phyloP scores from a whole-genome alignment of 2,329 filamentous ascomycete species.

The Lanzia echinophila region DNA sequence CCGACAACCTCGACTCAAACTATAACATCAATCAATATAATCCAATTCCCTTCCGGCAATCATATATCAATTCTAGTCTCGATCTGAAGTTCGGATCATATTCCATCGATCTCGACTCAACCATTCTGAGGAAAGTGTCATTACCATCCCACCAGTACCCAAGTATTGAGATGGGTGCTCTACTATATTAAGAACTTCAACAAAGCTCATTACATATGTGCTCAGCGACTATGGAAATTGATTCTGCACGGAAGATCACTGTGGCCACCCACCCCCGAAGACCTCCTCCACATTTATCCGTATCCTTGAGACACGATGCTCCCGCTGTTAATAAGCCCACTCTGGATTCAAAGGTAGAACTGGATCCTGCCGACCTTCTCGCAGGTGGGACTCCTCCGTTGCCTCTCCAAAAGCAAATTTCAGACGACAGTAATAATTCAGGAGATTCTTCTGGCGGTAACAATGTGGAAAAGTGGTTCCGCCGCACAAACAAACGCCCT shows the following conservation, averaged over 20 bases:
- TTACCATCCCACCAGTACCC: background rate
- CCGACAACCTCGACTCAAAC: no score
- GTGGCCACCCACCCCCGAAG: conserved; percentile 18
- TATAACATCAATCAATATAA: no score
- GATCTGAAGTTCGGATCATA: background rate
- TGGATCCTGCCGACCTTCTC: background rate
- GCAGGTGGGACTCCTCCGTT: background rate
- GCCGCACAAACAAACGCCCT: conserved; percentile 21
- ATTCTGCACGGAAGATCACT: background rate
- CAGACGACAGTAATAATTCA: conserved; percentile 17
- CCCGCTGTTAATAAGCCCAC: background rate
- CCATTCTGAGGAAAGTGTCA: background rate
- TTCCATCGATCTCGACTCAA: background rate
- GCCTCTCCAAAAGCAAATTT: conserved; percentile 6
- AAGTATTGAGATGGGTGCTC: conserved; percentile 2
- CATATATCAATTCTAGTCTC: background rate
- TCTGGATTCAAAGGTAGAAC: background rate
- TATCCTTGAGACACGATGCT: conserved; percentile 16
- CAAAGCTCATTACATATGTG: background rate
- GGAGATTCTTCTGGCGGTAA: conserved; percentile 8
- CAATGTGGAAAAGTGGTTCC: conserved; percentile 24
- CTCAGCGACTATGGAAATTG: conserved; percentile 4
- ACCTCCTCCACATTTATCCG: conserved; percentile 22
- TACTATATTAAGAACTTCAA: background rate
- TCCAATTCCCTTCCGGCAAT: no score